A percentile compares a stretch with the other conserved stretches of the same genome.
Conservation (phyloP, 2,329 filamentous ascomycete species). For the Achaetomium macrosporum region DNA sequence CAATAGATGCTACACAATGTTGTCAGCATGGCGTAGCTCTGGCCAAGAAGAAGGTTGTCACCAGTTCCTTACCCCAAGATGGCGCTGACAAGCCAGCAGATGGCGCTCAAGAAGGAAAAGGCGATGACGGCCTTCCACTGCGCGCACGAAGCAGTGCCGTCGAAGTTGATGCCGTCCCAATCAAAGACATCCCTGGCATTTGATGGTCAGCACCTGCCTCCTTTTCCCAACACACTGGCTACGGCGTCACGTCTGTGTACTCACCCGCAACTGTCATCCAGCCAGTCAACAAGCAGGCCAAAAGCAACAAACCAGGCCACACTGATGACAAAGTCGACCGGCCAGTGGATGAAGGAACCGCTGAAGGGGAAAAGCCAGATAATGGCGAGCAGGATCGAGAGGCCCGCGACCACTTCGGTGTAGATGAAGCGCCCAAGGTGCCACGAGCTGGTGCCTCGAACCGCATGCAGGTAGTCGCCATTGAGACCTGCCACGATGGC, state of each 20-base stretch:
- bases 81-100: constrained; percentile 63
- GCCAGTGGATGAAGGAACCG: constrained; percentile 62
- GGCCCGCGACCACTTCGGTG: constrained; percentile 62
- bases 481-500: constrained; percentile 66
- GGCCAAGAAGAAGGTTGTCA: neutral
- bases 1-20: constrained; percentile 37
- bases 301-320: constrained; percentile 66
- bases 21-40: neutral
- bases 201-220: constrained; percentile 11
- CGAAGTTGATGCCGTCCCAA: constrained; percentile 50
- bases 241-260: constrained; percentile 24
- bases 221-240: neutral
- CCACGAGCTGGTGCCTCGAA: constrained; percentile 43
- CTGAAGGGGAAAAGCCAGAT: constrained; percentile 70
- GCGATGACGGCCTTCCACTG: constrained; percentile 66
- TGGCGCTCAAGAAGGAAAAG: constrained; percentile 65
- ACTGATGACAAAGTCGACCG: constrained; percentile 63
- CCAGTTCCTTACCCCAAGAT: constrained; percentile 39
- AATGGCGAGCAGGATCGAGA: constrained; percentile 63
- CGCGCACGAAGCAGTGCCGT: constrained; percentile 50
- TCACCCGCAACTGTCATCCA: constrained; percentile 34
- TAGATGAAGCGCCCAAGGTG: constrained; percentile 65
- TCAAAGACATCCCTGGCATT: constrained; percentile 42
- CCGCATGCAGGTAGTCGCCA: constrained; percentile 56
- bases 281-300: constrained; percentile 53